These are phyloP conservation scores for Chionographis japonica DNA, from an alignment of 106 monocot species.

Conservation along the genomic window DNA sequence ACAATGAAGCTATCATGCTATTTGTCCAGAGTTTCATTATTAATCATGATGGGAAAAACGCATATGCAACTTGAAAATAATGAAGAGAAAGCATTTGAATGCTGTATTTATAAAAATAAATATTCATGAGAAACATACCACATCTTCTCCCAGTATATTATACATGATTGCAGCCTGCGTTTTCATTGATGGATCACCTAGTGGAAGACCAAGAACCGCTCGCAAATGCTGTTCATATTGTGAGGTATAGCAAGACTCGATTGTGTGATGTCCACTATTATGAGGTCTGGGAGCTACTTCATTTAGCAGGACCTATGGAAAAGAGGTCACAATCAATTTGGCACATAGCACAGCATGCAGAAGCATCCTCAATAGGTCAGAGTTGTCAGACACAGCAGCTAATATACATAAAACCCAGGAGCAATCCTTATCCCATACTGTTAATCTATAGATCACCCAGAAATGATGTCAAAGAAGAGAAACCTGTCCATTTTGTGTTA, in stretches of 20 bases:
- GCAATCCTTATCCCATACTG: too few species aligned
- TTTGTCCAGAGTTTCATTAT: too few species aligned
- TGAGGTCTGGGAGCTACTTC: constrained; percentile 99
- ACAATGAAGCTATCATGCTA: too few species aligned
- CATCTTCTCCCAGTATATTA: constrained; percentile 91
- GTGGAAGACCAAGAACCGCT: constrained; percentile 88
- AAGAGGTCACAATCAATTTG: background rate
- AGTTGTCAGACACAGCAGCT: background rate
- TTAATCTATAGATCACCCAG: background rate
- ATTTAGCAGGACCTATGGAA: constrained; percentile 75
- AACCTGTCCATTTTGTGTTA: constrained; percentile 73
- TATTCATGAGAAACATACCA: constrained; percentile 32
- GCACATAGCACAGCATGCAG: background rate
- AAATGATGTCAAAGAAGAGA: background rate
- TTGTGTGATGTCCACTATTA: constrained; percentile 98
- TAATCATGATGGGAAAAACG: too few species aligned
- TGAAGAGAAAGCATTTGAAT: too few species aligned
- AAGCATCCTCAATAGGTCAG: background rate
- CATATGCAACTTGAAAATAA: too few species aligned
- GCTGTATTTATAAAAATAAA: background rate
- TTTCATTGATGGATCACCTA: constrained; percentile 94
- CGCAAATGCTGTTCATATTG: constrained; percentile 97
- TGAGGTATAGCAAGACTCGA: constrained; percentile 96
- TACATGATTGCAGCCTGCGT: constrained; percentile 89
- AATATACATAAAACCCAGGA: background rate